Evolutionary conservation across 2,329 filamentous ascomycete species (phyloP), one percentile per base, ranked within the genome.

Genomic region (Aspergillus phoenicis): DNA sequence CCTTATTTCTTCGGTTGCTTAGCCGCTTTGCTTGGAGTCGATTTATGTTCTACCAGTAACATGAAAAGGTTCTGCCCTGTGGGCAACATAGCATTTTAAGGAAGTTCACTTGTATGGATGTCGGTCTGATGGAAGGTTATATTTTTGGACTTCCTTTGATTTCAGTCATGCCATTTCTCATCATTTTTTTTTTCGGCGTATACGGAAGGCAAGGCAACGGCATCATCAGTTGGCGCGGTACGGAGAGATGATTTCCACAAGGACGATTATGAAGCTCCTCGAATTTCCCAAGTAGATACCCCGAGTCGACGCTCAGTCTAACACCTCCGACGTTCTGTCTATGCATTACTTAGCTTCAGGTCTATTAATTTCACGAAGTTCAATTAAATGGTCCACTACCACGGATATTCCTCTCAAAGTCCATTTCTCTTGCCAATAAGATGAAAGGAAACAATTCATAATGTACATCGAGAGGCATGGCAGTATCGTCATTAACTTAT

Each of bases 221-320:
- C 74, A 75, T 75, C 69, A 72, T 71, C 71, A 64, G 72, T 71
- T 68, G 75, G 75, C 75, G 75, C 68, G 72, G 73, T 68, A 74
- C 69, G 75, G 75, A 75, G 72, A 76, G 66, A 76, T 71, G 70
- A 72, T 70, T 74, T 70, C 63, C 66, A 69, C 57, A 58, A 66
- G 64, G 66, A 70, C 63, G 64, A 69, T 73, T 68, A 69, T 70
- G 73, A 75, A 80, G 78, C 78, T 80, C 78, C 78, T 81, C 78
- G 78, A 78, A 74, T 77, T 66, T 76, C 71, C 67, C 70, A 76
- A 76, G 73, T 77, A 80, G 77, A 80, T 79, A 80, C 78, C 78
- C 78, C 77, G 78, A 81, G 78, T 80, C 73, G 78, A 81, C 71
- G 78, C 78, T 80, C 74, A 77, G 71, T 78, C 73, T 75, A 69